These are phyloP conservation scores for Botrytis tulipae DNA, from an alignment of 2,329 filamentous ascomycete genomes.

Conservation along the genomic window DNA sequence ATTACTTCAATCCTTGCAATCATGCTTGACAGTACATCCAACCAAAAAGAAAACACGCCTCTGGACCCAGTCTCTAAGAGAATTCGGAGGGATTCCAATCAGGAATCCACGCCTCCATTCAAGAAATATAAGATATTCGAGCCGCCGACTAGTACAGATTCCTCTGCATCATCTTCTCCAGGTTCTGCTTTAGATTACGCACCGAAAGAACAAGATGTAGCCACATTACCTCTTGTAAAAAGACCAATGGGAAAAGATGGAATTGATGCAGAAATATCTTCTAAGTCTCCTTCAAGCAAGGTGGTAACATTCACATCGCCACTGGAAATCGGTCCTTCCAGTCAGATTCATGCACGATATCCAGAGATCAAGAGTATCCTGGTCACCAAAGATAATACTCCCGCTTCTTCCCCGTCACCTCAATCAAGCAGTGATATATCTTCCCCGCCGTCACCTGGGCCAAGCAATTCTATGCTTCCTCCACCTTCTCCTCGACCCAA, in stretches of 20 bases:
- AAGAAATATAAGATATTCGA: neutral
- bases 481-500: neutral
- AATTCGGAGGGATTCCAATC: neutral
- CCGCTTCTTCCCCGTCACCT: neutral
- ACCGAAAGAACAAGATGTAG: neutral
- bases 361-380: too few relatives aligned
- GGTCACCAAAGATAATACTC: neutral
- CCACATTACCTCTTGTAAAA: neutral
- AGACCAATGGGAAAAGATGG: neutral
- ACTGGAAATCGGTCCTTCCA: neutral
- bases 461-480: neutral
- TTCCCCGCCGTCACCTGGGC: too few relatives aligned
- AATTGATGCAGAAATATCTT: neutral
- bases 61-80: neutral
- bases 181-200: neutral
- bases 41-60: neutral
- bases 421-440: neutral
- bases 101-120: neutral
- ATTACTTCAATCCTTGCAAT: neutral
- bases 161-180: neutral
- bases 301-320: neutral
- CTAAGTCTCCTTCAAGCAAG: neutral
- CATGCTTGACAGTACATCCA: neutral
- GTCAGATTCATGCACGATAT: neutral
- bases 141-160: neutral